Evolutionary conservation across 2,329 filamentous ascomycete genomes (phyloP), one percentile per base, ranked within the genome.

Genomic region (Colletotrichum cordylinicola): DNA sequence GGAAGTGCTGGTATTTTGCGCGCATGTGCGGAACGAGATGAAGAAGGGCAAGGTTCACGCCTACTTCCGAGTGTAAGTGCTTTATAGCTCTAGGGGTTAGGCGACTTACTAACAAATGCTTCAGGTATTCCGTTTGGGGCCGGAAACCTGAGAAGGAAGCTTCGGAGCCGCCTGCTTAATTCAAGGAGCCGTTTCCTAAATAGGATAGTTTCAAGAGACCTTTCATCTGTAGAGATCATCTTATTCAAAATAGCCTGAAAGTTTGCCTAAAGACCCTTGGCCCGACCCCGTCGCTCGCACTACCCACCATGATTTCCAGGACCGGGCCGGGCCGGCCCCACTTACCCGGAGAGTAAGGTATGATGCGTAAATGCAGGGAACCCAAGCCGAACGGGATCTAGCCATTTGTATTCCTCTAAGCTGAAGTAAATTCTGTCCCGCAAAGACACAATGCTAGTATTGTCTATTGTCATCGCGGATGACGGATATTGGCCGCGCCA

Each of bases 31-130:
- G 39, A 82, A 81, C 13, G 79, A 80, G 24, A 83, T 86, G 13
- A 80, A 81, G 39, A 82, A 80, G 39, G 82, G 82, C 29, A 70
- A 69, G 0, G 81, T 85, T 6, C 86, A 87, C 55, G 81, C 80
- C 0, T 87, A 83, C 78, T 86, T 83, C 80, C 82, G 82, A 6
- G 80, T 86, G 83, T 86, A 77, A 82, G 84, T 77, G 4, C 8
- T 9, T 9, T 9, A 18, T 18, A 29, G 16, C 18, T 60, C 24
- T 29, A 8, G 12, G 16, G 16, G 56, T 31, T 18, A 60, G 56
- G 10, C 6, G 27, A 27, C 24, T 27, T 56, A 56, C 73, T 75
- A 55, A 72, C 29, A 4, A 8, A 24, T 33, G 56, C 8, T 35
- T 21, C 27, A 75, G 73, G 3, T 75, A 75, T 10, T 43, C 9